phyloP scores from a whole-genome alignment of 306 rosid genomes.

The Cyclanthera cordifolia region DNA sequence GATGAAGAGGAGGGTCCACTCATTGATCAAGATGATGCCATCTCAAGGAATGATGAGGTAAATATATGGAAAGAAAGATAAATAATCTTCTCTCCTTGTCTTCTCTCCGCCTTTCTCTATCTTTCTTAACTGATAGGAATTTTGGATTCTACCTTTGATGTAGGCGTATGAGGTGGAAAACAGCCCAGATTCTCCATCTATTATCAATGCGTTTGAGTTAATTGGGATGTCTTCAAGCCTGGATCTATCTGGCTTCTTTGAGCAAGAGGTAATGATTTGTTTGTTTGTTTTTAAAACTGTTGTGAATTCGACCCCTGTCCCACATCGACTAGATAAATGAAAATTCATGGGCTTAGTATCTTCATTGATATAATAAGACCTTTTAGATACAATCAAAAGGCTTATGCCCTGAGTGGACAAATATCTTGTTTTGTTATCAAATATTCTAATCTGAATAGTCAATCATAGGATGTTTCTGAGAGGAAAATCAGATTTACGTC shows the following conservation, averaged over 20 bases:
- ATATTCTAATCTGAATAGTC: background rate
- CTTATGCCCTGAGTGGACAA: no score
- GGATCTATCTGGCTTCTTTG: conserved; percentile 93
- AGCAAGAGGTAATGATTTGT: conserved; percentile 57
- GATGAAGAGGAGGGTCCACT: conserved; percentile 33
- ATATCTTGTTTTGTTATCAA: no score
- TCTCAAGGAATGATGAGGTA: conserved; percentile 37
- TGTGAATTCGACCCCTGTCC: no score
- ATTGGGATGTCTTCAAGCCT: conserved; percentile 92
- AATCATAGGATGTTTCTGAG: conserved; percentile 61
- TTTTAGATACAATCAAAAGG: no score
- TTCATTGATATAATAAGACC: no score
- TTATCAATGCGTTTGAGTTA: conserved; percentile 81
- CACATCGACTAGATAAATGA: no score
- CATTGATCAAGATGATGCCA: conserved; percentile 30
- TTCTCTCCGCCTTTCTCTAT: background rate
- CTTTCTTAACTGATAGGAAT: background rate
- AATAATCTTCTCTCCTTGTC: background rate
- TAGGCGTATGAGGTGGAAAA: conserved; percentile 39
- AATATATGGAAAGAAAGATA: background rate
- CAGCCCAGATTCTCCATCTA: conserved; percentile 37
- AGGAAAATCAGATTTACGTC: conserved; percentile 90
- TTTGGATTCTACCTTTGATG: conserved; percentile 17
- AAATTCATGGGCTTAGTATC: no score
- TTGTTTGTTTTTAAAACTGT: background rate